Base-by-base conservation (phyloP, 1,139 yeast genomes). In the Eremothecium cymbalariae region DNA sequence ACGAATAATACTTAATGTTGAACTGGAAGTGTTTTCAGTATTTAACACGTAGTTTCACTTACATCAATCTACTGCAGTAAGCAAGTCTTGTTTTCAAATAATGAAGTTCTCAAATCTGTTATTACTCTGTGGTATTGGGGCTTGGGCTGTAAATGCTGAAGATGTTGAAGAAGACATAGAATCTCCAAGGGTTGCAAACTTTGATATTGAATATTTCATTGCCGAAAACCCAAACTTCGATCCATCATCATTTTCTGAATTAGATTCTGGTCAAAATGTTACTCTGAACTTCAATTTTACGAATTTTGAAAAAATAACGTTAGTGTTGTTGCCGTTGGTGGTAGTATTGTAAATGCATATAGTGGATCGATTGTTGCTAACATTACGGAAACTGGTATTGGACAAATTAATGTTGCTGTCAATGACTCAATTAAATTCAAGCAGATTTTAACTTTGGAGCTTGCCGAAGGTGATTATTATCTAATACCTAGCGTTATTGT, bases 251-350 rank as follows among this genome's bases (percentile, higher is more conserved):
- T 34, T 47, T 25, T 17, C 68, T 6, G 67, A 65, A 30, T 58
- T 73, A 42, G 52, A 48, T 45, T 63, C 65, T 39, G 72, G 57
- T 30, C 78, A 79, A 31, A 65, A 67, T 27, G 62, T 76, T 31
- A 63, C 76, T 3, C 57, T 85, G 41, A 59, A 62, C 31, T 78
- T 80, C 57, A 56, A 63, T 4, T 67, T 82, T 39, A 51, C 58
- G 37, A 83, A 83, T 55, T 61, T 67, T 22, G 94, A 81, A 51
- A 70, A 66, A 2, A 57, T 52, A 18, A 69, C 7, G 60, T 71
- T 32, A 64, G 73, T 16, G 62, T 85, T 37, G 74, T 79, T 32
- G 94, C 88, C 33, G 74, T 79, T 36, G 85, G 88, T 40, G 95
- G 95, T 34, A 59, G 72, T 33, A 68, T 84, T 58, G 65, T 68